These are phyloP conservation scores for Blastobotrys raffinosifermentans DNA, from an alignment of 1,139 yeast species.

Conservation along the genomic window DNA sequence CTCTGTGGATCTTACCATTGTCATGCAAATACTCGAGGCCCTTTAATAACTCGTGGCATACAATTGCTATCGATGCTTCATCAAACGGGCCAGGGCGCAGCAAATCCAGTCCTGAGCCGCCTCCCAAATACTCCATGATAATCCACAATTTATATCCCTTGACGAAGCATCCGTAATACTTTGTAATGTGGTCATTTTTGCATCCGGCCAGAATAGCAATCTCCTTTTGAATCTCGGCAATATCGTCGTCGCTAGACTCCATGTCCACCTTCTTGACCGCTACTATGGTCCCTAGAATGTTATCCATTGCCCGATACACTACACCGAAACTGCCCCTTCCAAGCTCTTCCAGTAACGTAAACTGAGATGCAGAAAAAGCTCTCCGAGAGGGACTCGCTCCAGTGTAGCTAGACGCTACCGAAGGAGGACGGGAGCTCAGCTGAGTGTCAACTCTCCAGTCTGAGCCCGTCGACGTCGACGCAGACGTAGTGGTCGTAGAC, in stretches of 20 bases:
- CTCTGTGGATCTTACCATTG: constrained; percentile 80
- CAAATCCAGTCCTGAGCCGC: constrained; percentile 71
- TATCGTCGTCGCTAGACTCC: constrained; percentile 69
- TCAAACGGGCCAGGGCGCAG: constrained; percentile 53
- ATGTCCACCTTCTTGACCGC: constrained; percentile 50
- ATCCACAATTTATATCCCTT: constrained; percentile 79
- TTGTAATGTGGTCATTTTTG: constrained; percentile 61
- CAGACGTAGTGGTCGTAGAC: no score
- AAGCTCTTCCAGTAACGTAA: constrained; percentile 63
- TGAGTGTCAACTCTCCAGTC: no score
- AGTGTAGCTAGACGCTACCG: no score
- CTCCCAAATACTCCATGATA: constrained; percentile 69
- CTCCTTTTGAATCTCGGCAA: constrained; percentile 75
- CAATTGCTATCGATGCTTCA: constrained; percentile 52
- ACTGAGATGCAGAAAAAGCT: constrained; percentile 42
- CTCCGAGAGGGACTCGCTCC: constrained; percentile 18
- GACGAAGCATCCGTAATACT: constrained; percentile 75
- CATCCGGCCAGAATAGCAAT: constrained; percentile 74
- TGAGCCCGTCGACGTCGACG: no score
- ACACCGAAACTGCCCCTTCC: constrained; percentile 90
- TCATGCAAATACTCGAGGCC: constrained; percentile 69
- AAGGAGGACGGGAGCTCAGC: no score
- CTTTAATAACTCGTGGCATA: constrained; percentile 51
- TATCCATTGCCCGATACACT: constrained; percentile 68
- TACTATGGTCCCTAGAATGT: constrained; percentile 18